These are phyloP conservation scores for Aureobasidium sp. DNA, from an alignment of 2,329 filamentous ascomycete genomes.

Conservation along the genomic window DNA sequence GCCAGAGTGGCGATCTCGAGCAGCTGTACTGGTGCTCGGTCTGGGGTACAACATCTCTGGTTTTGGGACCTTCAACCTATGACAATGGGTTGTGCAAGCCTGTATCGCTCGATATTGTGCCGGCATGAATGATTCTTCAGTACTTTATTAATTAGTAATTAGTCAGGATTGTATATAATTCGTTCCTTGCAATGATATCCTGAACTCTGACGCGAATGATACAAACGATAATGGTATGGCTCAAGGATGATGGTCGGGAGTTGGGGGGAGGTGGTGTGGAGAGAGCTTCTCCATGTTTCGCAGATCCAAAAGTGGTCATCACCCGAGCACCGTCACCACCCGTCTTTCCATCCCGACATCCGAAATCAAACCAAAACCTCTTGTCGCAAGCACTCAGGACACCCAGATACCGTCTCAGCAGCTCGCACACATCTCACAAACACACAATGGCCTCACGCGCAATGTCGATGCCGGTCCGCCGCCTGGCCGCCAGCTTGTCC, in stretches of 20 bases:
- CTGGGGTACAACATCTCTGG: background rate
- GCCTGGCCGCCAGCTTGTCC: background rate
- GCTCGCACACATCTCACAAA: background rate
- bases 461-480: background rate
- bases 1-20: background rate
- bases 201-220: too few species aligned
- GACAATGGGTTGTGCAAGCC: slow-evolving; percentile 3
- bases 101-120: background rate
- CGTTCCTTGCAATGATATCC: too few species aligned
- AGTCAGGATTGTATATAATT: too few species aligned
- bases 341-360: background rate
- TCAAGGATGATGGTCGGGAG: background rate
- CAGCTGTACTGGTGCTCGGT: slow-evolving; percentile 9
- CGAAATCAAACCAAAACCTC: background rate
- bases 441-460: slow-evolving; percentile 8
- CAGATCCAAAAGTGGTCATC: background rate
- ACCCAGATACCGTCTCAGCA: background rate
- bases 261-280: background rate
- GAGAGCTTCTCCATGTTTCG: slow-evolving; percentile 2
- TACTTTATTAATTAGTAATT: too few species aligned
- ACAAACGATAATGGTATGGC: too few species aligned
- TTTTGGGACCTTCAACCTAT: background rate
- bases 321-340: background rate
- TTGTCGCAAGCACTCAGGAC: background rate
- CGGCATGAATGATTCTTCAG: background rate